Conservation (phyloP, 768 basidiomycete species). For the Dentipellis sp. region DNA sequence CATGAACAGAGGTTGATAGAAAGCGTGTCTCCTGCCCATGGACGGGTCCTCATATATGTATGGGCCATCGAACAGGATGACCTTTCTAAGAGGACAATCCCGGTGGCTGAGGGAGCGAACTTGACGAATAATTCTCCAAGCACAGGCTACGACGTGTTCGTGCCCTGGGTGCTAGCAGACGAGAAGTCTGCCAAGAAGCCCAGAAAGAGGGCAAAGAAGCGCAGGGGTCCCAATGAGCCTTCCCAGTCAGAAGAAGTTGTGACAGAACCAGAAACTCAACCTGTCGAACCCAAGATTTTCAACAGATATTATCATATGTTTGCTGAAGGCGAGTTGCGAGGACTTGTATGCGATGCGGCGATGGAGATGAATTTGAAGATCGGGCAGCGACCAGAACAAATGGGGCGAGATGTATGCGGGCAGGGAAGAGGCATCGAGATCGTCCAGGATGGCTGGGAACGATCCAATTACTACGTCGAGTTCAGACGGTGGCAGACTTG, state of each 20-base stretch:
- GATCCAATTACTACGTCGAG: conserved; percentile 85
- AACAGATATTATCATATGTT: conserved; percentile 98
- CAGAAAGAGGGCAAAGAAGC: conserved; percentile 13
- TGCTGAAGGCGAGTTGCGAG: conserved; percentile 62
- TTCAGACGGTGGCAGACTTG: conserved; percentile 46
- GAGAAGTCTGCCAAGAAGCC: conserved; percentile 10
- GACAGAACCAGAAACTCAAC: neutral
- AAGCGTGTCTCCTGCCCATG: conserved; percentile 55
- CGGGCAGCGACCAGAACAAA: conserved; percentile 22
- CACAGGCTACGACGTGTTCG: conserved; percentile 71
- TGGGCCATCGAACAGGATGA: conserved; percentile 96
- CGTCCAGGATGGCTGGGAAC: conserved; percentile 73
- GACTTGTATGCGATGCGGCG: conserved; percentile 57
- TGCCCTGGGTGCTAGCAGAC: conserved; percentile 69
- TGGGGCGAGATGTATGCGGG: conserved; percentile 5
- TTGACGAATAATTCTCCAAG: conserved; percentile 3
- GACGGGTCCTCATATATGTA: conserved; percentile 85
- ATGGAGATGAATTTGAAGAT: conserved; percentile 43
- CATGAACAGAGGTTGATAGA: conserved; percentile 47
- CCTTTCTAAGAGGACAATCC: conserved; percentile 66
- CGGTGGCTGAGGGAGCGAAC: conserved; percentile 23
- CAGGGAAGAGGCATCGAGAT: conserved; percentile 47
- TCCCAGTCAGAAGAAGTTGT: neutral
- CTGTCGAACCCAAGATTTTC: conserved; percentile 36
- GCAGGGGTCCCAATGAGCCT: neutral